These are phyloP conservation scores for Emmonsiellopsis sp. DNA, from an alignment of 2,329 filamentous ascomycete species.

Conservation along the genomic window DNA sequence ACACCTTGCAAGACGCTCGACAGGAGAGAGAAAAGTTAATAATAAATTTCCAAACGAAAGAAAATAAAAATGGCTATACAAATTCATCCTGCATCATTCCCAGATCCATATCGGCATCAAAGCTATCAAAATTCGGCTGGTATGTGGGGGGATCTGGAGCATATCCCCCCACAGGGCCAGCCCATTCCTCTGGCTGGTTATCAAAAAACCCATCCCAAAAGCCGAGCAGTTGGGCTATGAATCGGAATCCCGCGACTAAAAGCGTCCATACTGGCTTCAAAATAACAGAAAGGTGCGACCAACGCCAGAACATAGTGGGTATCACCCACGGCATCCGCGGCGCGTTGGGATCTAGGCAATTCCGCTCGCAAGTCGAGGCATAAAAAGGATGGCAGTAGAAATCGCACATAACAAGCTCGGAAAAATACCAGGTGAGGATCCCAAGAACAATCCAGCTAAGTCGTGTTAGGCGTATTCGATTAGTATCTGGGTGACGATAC, in stretches of 20 bases:
- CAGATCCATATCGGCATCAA: conserved; percentile 4
- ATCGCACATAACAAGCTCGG: conserved; percentile 41
- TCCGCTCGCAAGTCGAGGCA: conserved; percentile 40
- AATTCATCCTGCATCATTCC: conserved; percentile 10
- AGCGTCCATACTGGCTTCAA: conserved; percentile 21
- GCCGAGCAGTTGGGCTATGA: conserved; percentile 29
- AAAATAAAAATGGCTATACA: conserved; percentile 5
- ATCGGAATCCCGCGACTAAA: conserved; percentile 20
- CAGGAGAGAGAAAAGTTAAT: background rate
- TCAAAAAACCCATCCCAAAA: conserved; percentile 37
- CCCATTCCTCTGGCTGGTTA: conserved; percentile 2
- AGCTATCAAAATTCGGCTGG: background rate
- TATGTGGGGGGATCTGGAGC: background rate
- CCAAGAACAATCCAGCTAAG: conserved; percentile 32
- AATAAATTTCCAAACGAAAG: background rate
- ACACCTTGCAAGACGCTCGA: background rate
- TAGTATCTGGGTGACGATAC: conserved; percentile 19
- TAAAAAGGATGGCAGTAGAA: conserved; percentile 44
- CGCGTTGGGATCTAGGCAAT: conserved; percentile 43
- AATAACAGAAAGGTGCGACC: conserved; percentile 28
- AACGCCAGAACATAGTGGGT: conserved; percentile 45
- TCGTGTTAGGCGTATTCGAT: conserved; percentile 25
- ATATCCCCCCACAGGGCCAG: background rate
- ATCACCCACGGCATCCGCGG: conserved; percentile 48
- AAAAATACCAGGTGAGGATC: conserved; percentile 40